A percentile compares a stretch with the other conserved stretches of the same genome.
Evolutionary conservation across 352 stramenopile genomes (phyloP).

Genomic region (Pythium rishiriense): DNA sequence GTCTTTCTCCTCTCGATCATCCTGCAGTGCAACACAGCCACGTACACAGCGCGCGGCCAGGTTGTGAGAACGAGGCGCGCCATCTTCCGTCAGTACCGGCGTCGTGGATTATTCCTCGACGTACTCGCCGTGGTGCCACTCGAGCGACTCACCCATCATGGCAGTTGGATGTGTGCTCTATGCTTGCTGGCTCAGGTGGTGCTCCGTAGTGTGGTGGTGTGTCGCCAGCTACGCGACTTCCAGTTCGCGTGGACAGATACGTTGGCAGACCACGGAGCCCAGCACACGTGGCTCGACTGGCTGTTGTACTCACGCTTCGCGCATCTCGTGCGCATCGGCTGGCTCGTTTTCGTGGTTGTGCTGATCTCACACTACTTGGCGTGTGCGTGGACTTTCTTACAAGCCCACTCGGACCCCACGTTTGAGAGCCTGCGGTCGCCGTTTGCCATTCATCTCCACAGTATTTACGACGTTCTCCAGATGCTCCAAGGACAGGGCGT

Average conservation of each 20-base stretch:
- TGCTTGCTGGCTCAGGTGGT: background rate
- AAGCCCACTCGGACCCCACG: slow-evolving; percentile 1
- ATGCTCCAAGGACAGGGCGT: slow-evolving; percentile 60
- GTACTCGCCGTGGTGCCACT: slow-evolving; percentile 5
- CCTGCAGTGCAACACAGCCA: slow-evolving; percentile 45
- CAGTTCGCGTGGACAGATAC: too few species aligned
- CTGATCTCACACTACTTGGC: slow-evolving; percentile 52
- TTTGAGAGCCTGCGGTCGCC: background rate
- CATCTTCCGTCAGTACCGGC: slow-evolving; percentile 42
- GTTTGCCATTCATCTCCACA: background rate
- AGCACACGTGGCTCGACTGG: too few species aligned
- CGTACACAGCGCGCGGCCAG: slow-evolving; percentile 37
- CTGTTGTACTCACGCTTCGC: slow-evolving; percentile 52
- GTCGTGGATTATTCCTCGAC: slow-evolving; percentile 23
- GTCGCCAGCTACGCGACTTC: background rate
- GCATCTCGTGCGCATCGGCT: slow-evolving; percentile 40
- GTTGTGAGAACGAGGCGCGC: slow-evolving; percentile 31
- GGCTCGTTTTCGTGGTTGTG: slow-evolving; percentile 41
- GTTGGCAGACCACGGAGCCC: too few species aligned
- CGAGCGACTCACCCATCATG: slow-evolving; percentile 13
- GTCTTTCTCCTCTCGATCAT: slow-evolving; percentile 41
- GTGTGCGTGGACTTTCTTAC: slow-evolving; percentile 44
- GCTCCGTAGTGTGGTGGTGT: background rate
- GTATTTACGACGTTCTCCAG: slow-evolving; percentile 43
- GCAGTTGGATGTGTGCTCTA: background rate